Evolutionary conservation across 495 filamentous ascomycete species (phyloP).

Genomic region (Melanomma pulvis-pyrius): DNA sequence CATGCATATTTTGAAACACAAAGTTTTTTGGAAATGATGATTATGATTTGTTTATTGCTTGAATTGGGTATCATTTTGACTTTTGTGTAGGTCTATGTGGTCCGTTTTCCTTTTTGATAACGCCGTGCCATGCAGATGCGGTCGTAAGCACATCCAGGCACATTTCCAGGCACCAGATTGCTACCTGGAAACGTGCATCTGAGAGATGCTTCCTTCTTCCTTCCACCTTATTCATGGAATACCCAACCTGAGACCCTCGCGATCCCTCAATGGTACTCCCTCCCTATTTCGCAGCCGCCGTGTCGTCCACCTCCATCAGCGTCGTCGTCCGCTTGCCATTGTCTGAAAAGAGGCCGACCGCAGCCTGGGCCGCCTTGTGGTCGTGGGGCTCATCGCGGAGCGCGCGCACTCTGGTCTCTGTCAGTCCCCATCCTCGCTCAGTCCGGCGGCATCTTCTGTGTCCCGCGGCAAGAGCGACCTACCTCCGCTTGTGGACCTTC

Average conservation of each 20-base stretch:
- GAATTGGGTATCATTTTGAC: constrained; percentile 20
- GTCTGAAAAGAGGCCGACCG: constrained; percentile 68
- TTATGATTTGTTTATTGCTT: constrained; percentile 7
- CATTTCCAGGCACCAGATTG: neutral
- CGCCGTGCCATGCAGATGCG: constrained; percentile 21
- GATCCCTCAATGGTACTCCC: neutral
- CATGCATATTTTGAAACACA: constrained; percentile 12
- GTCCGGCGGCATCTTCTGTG: too few species aligned
- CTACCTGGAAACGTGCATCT: neutral
- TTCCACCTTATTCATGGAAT: too few species aligned
- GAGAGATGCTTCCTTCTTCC: neutral
- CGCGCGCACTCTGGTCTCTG: constrained; percentile 62
- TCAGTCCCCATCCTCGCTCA: constrained; percentile 7
- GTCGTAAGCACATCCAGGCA: constrained; percentile 6
- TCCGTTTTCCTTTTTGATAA: constrained; percentile 3
- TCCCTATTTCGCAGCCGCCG: neutral
- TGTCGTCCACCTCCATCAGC: constrained; percentile 31
- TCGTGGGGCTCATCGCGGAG: constrained; percentile 81
- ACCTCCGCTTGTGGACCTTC: constrained; percentile 92
- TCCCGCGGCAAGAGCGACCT: neutral
- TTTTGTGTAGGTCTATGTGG: constrained; percentile 9
- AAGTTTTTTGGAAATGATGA: neutral
- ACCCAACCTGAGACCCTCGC: neutral
- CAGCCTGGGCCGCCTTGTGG: constrained; percentile 83
- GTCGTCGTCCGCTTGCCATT: constrained; percentile 54